Base-by-base conservation (phyloP, 2,329 filamentous ascomycete genomes). In the Ascochyta pisi region DNA sequence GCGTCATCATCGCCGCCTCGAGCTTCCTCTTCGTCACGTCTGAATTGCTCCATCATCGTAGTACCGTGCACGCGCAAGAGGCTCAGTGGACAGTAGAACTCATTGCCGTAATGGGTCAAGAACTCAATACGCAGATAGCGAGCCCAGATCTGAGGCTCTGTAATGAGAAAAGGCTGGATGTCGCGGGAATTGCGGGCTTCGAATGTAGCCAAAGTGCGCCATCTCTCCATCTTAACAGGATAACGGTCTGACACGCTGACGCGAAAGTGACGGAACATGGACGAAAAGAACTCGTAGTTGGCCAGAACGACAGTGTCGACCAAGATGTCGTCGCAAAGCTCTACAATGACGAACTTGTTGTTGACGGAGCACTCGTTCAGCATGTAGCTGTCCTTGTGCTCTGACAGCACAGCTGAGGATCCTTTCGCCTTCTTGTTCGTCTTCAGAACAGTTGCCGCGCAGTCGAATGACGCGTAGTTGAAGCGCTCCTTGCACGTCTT, bases 301-400 rank as follows among this genome's bases (percentile, higher is more conserved):
- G 94, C 95, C 50, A 99, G 83, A n/a, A 98, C 95, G 37, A 99
- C 83, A 0, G 95, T 99, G 73, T 99, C 95, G 55, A 99, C 90
- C 40, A 96, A 83, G 40, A 88, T 89, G 63, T 87, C 85, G 66
- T 96, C 92, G 75, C 92, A 98, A 27, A 99, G 82, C 77, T 99
- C 95, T 57, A 99, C 86, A 57, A 98, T 93, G 61, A 98, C 83
- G 71, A 96, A 97, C 76, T 98, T 98, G 79, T 96, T 94, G 65
- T 88, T 81, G 19, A 87, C 87, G 5, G 88, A 87, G 76, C 95
- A 99, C 73, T 94, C 91, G 63, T 97, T 91, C 41, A 98, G 83
- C 92, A 99, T 96, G 76, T 99, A 99, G 62, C 91, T 94, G 77
- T 99, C 95, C 78, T 98, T 98, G 78, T 97, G 97, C 79, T 99